phyloP scores from a whole-genome alignment of 257 asterid species.

The Solanum chiquidenum region DNA sequence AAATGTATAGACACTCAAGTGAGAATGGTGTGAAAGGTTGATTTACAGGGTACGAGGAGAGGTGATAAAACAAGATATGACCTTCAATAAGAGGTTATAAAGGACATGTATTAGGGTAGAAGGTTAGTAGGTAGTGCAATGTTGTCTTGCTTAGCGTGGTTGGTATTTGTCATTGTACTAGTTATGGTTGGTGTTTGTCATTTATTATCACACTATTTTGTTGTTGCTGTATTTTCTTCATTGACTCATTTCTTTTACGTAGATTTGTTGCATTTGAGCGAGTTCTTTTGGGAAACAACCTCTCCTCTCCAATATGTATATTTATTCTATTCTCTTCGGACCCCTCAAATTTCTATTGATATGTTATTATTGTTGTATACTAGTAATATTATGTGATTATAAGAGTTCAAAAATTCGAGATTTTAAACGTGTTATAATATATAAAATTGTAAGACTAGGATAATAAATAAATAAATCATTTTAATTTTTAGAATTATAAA shows the following conservation, averaged over 20 bases:
- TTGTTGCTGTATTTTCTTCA: background rate
- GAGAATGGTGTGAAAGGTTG: background rate
- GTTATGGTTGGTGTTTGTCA: background rate
- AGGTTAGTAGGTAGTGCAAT: fast-evolving
- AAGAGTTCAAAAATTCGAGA: background rate
- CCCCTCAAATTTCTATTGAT: background rate
- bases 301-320: too few relatives aligned
- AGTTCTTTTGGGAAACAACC: background rate
- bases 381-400: background rate
- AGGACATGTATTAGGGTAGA: background rate
- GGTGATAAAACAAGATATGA: background rate
- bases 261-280: background rate
- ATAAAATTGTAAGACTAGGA: background rate
- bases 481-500: too few relatives aligned
- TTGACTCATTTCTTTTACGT: background rate
- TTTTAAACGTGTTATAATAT: background rate
- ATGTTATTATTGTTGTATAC: too few relatives aligned
- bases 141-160: background rate
- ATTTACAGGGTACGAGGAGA: too few relatives aligned
- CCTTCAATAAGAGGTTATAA: background rate
- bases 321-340: background rate
- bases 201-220: too few relatives aligned
- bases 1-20: background rate
- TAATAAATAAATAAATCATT: background rate
- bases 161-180: background rate